Evolutionary conservation across 306 rosid species (phyloP), one percentile per base, ranked within the genome.

Genomic region (Quercus suber): DNA sequence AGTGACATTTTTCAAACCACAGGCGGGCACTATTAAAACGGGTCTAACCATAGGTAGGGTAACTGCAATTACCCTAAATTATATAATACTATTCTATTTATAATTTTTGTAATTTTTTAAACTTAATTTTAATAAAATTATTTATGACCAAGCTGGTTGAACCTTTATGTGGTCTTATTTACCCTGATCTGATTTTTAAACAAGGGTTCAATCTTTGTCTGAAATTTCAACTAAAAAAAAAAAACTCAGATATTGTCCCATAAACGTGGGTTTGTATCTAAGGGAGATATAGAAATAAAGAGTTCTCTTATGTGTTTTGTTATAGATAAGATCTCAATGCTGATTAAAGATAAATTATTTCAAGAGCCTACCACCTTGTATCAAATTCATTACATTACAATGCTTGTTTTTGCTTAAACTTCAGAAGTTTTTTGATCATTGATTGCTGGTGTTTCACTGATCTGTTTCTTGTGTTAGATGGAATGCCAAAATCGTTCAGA

Each of bases 381-480:
- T 65, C 21, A 67, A 69, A 27, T 73, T 4, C 45, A 45, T 70
- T 60, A 71, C 58, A 77, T 25, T 82, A 74, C 70, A 28, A 56
- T 75, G 21, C 53, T 31, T 57, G 73, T 67, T 59, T n/a, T 73
- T 76, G 19, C 69, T 14, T 30, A 70, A 59, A 23, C 67, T 76
- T 71, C n/a, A 69, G 30, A 43, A 41, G 55, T 53, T 73, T 80
- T 82, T 37, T 19, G n/a, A 61, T 55, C 28, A 77, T 31, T 37
- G 21, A 70, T 57, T 73, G 21, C 33, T 56, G 30, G 35, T 70
- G 64, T 81, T 15, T 57, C 76, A 31, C 71, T 69, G 11, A 60
- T 33, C 37, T 57, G 25, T 30, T 74, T 86, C 49, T 79, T 74
- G 20, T 72, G 45, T 67, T 56, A 59, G 73, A 67, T 60, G 74